Evolutionary conservation across 768 basidiomycete genomes (phyloP).

Genomic region (Paxillus involutus): DNA sequence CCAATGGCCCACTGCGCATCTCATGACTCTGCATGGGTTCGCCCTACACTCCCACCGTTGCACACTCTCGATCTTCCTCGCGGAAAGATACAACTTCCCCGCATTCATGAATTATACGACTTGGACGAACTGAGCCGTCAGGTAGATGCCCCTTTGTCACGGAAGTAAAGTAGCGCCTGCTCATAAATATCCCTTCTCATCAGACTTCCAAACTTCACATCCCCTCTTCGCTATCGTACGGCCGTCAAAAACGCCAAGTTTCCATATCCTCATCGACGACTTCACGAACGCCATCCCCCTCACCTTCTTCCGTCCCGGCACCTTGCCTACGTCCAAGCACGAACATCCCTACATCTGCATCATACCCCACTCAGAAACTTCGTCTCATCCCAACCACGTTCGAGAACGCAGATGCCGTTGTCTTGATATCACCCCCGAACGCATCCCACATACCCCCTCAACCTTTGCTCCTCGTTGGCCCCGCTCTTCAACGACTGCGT

Average conservation of each 20-base stretch:
- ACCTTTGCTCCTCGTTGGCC: conserved; percentile 51
- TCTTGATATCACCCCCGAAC: conserved; percentile 40
- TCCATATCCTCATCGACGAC: conserved; percentile 41
- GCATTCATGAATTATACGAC: conserved; percentile 12
- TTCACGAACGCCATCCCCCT: conserved; percentile 40
- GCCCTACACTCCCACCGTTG: conserved; percentile 55
- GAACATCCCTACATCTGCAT: conserved; percentile 10
- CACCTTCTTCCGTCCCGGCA: conserved; percentile 24
- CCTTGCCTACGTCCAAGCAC: conserved; percentile 14
- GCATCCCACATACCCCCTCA: conserved; percentile 16
- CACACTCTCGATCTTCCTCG: conserved; percentile 44
- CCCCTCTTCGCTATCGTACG: not conserved
- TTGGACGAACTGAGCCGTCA: not conserved
- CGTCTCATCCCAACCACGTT: conserved; percentile 51
- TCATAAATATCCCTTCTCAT: not conserved
- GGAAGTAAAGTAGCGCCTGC: not conserved
- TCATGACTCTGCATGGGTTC: conserved; percentile 30
- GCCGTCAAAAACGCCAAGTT: conserved; percentile 28
- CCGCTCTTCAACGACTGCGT: conserved; percentile 46
- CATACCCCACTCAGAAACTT: conserved; percentile 26
- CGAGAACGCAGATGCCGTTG: conserved; percentile 52
- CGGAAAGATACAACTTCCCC: conserved; percentile 7
- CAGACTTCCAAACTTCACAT: conserved; percentile 1
- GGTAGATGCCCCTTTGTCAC: conserved; percentile 10
- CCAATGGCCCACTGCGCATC: conserved; percentile 12